Conservation (phyloP, 2,329 filamentous ascomycete genomes). For the Teratosphaeria epicoccoides region DNA sequence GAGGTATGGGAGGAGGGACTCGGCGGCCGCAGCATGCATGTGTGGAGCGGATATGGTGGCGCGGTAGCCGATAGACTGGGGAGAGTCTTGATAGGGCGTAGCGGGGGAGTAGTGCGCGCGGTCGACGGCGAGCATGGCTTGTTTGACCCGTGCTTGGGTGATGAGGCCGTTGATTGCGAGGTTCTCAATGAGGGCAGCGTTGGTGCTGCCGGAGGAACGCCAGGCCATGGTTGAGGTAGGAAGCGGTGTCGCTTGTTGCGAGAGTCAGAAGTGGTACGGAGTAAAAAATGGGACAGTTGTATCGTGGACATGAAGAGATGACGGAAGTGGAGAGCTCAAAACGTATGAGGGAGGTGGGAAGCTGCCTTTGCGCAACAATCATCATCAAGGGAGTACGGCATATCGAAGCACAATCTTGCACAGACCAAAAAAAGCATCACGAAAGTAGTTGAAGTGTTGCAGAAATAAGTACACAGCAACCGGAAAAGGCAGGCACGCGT, state of each 20-base stretch:
- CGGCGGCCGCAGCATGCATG: slow-evolving; percentile 58
- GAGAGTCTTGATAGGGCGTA: slow-evolving; percentile 61
- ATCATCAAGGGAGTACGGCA: too few relatives aligned
- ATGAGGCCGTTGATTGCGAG: slow-evolving; percentile 64
- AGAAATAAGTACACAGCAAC: not conserved
- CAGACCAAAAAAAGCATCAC: not conserved
- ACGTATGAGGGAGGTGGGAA: too few relatives aligned
- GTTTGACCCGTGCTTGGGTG: slow-evolving; percentile 56
- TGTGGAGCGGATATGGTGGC: slow-evolving; percentile 65
- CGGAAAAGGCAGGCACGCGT: not conserved
- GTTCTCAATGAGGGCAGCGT: slow-evolving; percentile 67
- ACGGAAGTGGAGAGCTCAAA: not conserved
- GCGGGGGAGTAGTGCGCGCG: slow-evolving; percentile 69
- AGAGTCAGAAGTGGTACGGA: too few relatives aligned
- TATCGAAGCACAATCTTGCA: too few relatives aligned
- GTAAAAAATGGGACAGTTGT: not conserved
- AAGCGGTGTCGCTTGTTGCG: too few relatives aligned
- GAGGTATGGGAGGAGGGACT: slow-evolving; percentile 50
- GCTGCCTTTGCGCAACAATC: too few relatives aligned
- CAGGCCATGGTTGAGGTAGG: slow-evolving; percentile 60
- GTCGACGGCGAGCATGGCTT: slow-evolving; percentile 77
- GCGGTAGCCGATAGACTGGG: slow-evolving; percentile 55
- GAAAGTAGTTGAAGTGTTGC: not conserved
- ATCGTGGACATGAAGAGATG: not conserved
- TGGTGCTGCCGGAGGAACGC: slow-evolving; percentile 67